These are phyloP conservation scores for Coniochaeta sp. DNA, from an alignment of 2,329 filamentous ascomycete genomes.

Conservation along the genomic window DNA sequence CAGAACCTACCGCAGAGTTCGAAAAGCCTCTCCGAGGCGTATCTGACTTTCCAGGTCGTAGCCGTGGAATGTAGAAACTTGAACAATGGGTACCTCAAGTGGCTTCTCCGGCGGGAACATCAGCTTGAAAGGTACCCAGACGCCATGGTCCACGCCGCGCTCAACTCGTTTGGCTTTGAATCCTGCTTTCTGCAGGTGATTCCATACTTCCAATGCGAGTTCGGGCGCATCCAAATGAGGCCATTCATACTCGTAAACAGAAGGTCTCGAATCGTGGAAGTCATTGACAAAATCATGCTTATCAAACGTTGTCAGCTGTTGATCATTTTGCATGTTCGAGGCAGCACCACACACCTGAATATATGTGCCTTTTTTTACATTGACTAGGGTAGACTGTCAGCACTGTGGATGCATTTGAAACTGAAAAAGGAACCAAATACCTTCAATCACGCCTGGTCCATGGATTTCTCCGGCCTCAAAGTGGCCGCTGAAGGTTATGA, in stretches of 20 bases:
- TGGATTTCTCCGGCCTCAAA: constrained; percentile 16
- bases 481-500: constrained; percentile 15
- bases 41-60: constrained; percentile 14
- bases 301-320: not conserved
- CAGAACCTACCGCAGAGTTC: constrained; percentile 8
- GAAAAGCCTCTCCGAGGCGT: constrained; percentile 12
- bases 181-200: constrained; percentile 9
- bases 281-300: constrained; percentile 16
- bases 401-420: not conserved
- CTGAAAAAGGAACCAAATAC: not conserved
- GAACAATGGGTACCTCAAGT: constrained; percentile 13
- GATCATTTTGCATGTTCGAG: not conserved
- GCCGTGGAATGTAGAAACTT: constrained; percentile 14
- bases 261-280: constrained; percentile 14
- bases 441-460: constrained; percentile 13
- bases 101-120: constrained; percentile 14
- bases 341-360: constrained; percentile 10
- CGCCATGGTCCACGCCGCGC: constrained; percentile 14
- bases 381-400: constrained; percentile 7
- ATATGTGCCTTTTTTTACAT: constrained; percentile 13
- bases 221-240: constrained; percentile 13
- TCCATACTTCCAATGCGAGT: constrained; percentile 12
- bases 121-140: constrained; percentile 15
- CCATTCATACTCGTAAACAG: constrained; percentile 16
- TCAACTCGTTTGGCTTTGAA: constrained; percentile 15